Percentiles rank a stretch among this genome's conserved stretches.
Conservation (phyloP, 441 rosid species). For the Melastoma candidum region DNA sequence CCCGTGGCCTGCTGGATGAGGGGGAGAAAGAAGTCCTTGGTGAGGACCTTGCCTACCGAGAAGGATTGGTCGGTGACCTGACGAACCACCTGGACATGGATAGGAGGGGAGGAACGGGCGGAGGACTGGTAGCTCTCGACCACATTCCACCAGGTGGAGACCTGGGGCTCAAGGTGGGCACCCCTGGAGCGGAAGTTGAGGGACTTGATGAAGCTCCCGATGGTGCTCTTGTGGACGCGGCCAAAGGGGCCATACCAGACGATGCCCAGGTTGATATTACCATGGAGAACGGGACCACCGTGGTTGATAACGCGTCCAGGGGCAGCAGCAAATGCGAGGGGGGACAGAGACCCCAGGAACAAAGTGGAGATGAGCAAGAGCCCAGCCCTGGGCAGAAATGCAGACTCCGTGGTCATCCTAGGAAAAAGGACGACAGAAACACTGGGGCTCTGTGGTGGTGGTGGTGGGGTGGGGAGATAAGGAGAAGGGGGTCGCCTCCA, state of each 20-base stretch:
- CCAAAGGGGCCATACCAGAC: conserved; percentile 6
- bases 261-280: background rate
- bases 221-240: background rate
- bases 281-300: conserved; percentile 1
- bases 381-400: no score
- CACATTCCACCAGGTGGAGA: conserved; percentile 5
- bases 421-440: no score
- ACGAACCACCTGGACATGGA: background rate
- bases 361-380: no score
- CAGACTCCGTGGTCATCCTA: no score
- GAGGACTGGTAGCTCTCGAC: conserved; percentile 5
- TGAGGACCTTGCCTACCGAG: conserved; percentile 3
- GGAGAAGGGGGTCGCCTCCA: no score
- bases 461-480: no score
- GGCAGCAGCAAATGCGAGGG: no score
- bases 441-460: no score
- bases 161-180: conserved; percentile 1
- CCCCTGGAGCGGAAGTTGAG: background rate
- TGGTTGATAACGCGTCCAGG: background rate
- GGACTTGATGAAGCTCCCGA: background rate
- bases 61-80: background rate
- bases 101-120: background rate
- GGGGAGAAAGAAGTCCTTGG: background rate
- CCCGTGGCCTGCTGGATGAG: background rate
- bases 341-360: no score